Evolutionary conservation across 164 flowering plant species (phyloP), one percentile per base, ranked within the genome.

Genomic region (Hamamelis virginiana): DNA sequence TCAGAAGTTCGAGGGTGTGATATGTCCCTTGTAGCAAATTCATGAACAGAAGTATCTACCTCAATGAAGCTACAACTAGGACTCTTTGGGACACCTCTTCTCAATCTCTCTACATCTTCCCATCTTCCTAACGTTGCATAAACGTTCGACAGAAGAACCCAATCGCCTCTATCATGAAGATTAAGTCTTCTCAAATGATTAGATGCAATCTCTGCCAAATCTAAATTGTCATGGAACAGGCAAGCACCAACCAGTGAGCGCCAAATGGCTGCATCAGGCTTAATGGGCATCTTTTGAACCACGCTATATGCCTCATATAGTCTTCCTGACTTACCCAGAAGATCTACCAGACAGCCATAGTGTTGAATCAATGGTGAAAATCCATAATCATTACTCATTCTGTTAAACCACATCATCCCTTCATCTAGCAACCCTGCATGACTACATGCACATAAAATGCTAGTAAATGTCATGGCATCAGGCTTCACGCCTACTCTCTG

Each of bases 11-110:
- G n/a, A n/a, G 82, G 77, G 60, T 81, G 83, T 27, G 75, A 56
- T 25, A 60, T 64, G 23, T 80, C 83, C 16, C 82, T 85, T 13
- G 69, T 80, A 15, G 72, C n/a, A 64, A 82, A 82, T 61, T 72
- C 76, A 46, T 81, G 80, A 1, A 81, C 70, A 46, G 25, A 68
- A 14, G 66, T 70, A 14, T 74, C 65, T 45, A 77, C 76, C 70
- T 80, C 82, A 64, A 82, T 74, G 81, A 80, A 84, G 68, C 82
- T 81, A 64, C 81, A 81, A 14, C 85, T 83, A 5, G 86, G 84
- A 55, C 75, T 47, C 69, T 80, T 84, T 13, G 71, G 72, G 53
- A 80, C 72, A 16, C 81, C 77, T 55, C 72, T 80, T 83, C 81
- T 84, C 74, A 74, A 56, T 12, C 66, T 69, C 8, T 75, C 70